Percentiles rank a stretch among this genome's conserved stretches.
These are phyloP conservation scores for Trypethelium eluteriae DNA, from an alignment of 495 filamentous ascomycete genomes.

Conservation along the genomic window DNA sequence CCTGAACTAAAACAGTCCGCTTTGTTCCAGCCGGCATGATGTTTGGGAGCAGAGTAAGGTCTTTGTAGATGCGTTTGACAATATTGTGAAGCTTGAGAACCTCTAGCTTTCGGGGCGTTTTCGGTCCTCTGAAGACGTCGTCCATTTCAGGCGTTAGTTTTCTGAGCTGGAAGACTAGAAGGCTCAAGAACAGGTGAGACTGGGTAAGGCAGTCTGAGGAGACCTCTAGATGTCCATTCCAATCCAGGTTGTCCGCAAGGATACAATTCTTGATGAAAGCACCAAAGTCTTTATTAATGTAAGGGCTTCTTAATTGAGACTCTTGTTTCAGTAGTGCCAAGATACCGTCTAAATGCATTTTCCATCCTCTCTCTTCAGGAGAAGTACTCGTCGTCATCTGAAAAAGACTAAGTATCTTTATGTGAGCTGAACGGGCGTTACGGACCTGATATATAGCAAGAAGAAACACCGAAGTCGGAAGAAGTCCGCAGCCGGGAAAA, in stretches of 20 bases:
- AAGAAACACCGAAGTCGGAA: background rate
- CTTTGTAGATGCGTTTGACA: background rate
- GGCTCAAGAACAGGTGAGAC: background rate
- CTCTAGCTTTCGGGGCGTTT: background rate
- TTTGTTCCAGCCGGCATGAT: background rate
- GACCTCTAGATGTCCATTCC: background rate
- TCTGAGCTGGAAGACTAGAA: background rate
- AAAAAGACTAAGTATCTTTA: background rate
- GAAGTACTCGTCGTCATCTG: background rate
- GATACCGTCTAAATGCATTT: background rate
- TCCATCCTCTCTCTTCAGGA: background rate
- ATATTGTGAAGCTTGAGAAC: background rate
- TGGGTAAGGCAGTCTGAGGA: background rate
- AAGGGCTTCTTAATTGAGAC: background rate
- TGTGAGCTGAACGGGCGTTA: background rate
- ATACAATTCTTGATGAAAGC: background rate
- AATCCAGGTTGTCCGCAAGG: background rate
- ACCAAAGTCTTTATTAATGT: background rate
- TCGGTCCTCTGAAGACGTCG: background rate
- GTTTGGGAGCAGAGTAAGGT: background rate
- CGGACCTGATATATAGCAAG: constrained; percentile 2
- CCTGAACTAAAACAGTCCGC: background rate
- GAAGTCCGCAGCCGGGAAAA: background rate
- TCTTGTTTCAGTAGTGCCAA: background rate
- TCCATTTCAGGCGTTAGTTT: background rate